Evolutionary conservation across 768 basidiomycete genomes (phyloP).

Genomic region (Pleurotus platypus): DNA sequence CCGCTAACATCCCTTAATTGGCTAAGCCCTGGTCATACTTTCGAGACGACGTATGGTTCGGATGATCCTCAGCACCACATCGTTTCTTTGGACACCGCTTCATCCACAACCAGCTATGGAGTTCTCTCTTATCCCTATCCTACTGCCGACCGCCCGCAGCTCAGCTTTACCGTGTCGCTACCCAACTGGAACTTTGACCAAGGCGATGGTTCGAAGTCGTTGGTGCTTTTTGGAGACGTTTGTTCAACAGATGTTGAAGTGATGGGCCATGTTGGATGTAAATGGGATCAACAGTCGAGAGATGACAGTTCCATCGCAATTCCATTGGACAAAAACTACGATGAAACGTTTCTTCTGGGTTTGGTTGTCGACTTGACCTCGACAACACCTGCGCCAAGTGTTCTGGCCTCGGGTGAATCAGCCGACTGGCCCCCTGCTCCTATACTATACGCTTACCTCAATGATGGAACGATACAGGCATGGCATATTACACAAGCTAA

Average conservation of each 20-base stretch:
- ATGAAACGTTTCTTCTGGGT: conserved; percentile 67
- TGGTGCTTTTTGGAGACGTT: conserved; percentile 43
- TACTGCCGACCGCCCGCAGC: conserved; percentile 33
- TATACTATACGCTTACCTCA: conserved; percentile 71
- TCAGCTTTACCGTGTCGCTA: conserved; percentile 31
- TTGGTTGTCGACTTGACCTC: conserved; percentile 63
- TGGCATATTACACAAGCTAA: conserved; percentile 57
- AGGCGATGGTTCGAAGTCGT: conserved; percentile 32
- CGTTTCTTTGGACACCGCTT: conserved; percentile 38
- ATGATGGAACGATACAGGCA: conserved; percentile 72
- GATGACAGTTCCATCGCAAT: conserved; percentile 40
- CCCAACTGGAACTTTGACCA: conserved; percentile 46
- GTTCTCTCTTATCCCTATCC: conserved; percentile 37
- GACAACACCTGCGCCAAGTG: background rate
- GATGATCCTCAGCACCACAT: conserved; percentile 33
- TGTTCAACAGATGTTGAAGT: conserved; percentile 47
- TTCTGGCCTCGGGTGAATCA: conserved; percentile 6
- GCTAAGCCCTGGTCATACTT: conserved; percentile 66
- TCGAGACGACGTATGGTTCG: conserved; percentile 58
- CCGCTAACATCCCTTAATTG: conserved; percentile 56
- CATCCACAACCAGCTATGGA: conserved; percentile 33
- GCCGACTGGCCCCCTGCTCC: conserved; percentile 32
- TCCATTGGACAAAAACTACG: conserved; percentile 64
- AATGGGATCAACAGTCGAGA: conserved; percentile 48
- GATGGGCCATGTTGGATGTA: conserved; percentile 32